Conservation (phyloP, 441 rosid genomes). For the Jatropha podagrica region DNA sequence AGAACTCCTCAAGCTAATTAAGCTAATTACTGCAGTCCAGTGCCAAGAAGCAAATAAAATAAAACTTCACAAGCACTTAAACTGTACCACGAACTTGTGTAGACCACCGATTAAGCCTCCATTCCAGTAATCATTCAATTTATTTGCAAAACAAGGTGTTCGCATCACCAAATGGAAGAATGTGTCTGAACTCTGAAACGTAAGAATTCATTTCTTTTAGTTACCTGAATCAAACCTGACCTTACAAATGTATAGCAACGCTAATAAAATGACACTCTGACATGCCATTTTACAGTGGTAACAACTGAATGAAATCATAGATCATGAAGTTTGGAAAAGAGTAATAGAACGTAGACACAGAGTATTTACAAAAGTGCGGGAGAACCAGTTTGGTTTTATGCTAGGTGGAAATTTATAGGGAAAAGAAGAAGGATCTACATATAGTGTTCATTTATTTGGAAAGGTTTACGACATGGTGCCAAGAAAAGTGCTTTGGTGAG, state of each 20-base stretch:
- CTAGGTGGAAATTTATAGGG: too few species aligned
- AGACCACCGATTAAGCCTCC: neutral
- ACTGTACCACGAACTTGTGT: too few species aligned
- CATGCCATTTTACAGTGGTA: neutral
- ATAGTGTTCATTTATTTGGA: too few species aligned
- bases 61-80: neutral
- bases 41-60: neutral
- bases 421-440: too few species aligned
- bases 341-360: too few species aligned
- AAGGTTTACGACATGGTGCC: too few species aligned
- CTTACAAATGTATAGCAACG: neutral
- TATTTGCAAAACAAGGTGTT: neutral
- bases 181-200: neutral
- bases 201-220: neutral
- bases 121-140: neutral
- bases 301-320: neutral
- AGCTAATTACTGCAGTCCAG: slow-evolving; percentile 2
- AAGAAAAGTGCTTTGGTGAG: too few species aligned
- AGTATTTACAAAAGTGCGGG: too few species aligned
- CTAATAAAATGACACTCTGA: neutral
- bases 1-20: neutral
- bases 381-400: too few species aligned
- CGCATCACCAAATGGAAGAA: neutral
- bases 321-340: too few species aligned
- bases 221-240: neutral